phyloP scores from a whole-genome alignment of 371 early-diverging fungal genomes.

The Ordospora colligata region DNA sequence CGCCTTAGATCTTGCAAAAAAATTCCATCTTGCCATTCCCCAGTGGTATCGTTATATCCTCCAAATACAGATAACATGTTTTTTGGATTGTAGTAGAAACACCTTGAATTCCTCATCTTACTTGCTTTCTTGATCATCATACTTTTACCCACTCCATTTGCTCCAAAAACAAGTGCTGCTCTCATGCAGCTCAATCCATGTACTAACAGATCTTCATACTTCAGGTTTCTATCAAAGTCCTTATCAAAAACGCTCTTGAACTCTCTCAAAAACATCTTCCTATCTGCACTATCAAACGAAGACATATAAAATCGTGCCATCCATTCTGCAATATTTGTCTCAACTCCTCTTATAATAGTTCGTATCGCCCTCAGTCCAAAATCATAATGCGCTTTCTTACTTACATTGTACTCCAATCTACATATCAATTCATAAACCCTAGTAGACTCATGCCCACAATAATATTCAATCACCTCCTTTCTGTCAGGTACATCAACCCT shows the following conservation, averaged over 20 bases:
- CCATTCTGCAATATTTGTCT: background rate
- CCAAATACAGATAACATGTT: slow-evolving; percentile 88
- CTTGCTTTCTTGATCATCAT: slow-evolving; percentile 67
- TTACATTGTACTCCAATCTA: slow-evolving; percentile 65
- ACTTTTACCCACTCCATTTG: slow-evolving; percentile 65
- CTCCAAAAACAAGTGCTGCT: slow-evolving; percentile 65
- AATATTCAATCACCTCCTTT: slow-evolving; percentile 57
- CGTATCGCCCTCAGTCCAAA: slow-evolving; percentile 76
- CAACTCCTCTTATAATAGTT: background rate
- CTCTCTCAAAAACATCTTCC: background rate
- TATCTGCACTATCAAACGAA: slow-evolving; percentile 1
- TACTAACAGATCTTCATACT: background rate
- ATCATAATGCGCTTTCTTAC: slow-evolving; percentile 88
- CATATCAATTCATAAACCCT: slow-evolving; percentile 65
- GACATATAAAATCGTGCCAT: slow-evolving; percentile 13
- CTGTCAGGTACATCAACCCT: slow-evolving; percentile 70
- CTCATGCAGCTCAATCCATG: background rate
- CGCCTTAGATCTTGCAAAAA: slow-evolving; percentile 83
- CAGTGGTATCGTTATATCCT: slow-evolving; percentile 80
- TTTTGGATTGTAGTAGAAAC: slow-evolving; percentile 92
- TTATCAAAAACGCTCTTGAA: background rate
- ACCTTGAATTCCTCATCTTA: slow-evolving; percentile 75
- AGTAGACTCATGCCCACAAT: slow-evolving; percentile 61
- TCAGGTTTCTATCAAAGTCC: background rate
- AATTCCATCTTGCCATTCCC: slow-evolving; percentile 95